A percentile compares a stretch with the other conserved stretches of the same genome.
Evolutionary conservation across 2,329 filamentous ascomycete species (phyloP).

Genomic region (Ascochyta rabiei): DNA sequence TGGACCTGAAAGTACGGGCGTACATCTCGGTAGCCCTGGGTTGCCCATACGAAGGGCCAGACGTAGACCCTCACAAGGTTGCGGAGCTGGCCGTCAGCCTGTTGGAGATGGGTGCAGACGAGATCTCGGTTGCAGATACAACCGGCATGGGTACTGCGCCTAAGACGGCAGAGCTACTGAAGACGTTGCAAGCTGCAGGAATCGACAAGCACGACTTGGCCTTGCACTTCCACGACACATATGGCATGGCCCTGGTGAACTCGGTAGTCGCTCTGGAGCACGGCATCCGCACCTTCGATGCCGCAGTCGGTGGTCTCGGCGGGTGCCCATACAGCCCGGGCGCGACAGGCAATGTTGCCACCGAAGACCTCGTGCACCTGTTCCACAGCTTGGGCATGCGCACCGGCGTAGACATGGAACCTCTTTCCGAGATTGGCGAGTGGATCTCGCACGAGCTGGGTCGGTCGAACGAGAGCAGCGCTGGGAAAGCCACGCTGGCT

Average conservation of each 20-base stretch:
- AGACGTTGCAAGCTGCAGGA: slow-evolving; percentile 68
- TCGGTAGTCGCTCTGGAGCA: slow-evolving; percentile 77
- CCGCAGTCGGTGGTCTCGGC: slow-evolving; percentile 78
- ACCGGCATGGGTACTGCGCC: slow-evolving; percentile 88
- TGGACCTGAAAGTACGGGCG: slow-evolving; percentile 72
- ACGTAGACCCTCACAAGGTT: slow-evolving; percentile 64
- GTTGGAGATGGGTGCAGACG: slow-evolving; percentile 85
- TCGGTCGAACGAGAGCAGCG: slow-evolving; percentile 46
- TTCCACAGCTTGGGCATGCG: slow-evolving; percentile 74
- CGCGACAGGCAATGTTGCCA: slow-evolving; percentile 84
- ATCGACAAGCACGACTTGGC: slow-evolving; percentile 74
- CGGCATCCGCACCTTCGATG: slow-evolving; percentile 79
- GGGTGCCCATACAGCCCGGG: slow-evolving; percentile 87
- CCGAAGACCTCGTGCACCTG: slow-evolving; percentile 81
- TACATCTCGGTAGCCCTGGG: slow-evolving; percentile 77
- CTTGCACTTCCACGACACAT: slow-evolving; percentile 89
- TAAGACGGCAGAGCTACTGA: slow-evolving; percentile 68
- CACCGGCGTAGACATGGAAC: slow-evolving; percentile 66
- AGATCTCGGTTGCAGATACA: slow-evolving; percentile 89
- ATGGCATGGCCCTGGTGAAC: slow-evolving; percentile 84
- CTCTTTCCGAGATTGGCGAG: slow-evolving; percentile 45
- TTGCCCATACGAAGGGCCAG: slow-evolving; percentile 74
- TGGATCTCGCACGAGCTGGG: slow-evolving; percentile 49
- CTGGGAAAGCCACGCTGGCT: slow-evolving; percentile 47
- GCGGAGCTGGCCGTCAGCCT: slow-evolving; percentile 68